Conservation (phyloP, 179 eudicot species). For the Pouteria campechiana region DNA sequence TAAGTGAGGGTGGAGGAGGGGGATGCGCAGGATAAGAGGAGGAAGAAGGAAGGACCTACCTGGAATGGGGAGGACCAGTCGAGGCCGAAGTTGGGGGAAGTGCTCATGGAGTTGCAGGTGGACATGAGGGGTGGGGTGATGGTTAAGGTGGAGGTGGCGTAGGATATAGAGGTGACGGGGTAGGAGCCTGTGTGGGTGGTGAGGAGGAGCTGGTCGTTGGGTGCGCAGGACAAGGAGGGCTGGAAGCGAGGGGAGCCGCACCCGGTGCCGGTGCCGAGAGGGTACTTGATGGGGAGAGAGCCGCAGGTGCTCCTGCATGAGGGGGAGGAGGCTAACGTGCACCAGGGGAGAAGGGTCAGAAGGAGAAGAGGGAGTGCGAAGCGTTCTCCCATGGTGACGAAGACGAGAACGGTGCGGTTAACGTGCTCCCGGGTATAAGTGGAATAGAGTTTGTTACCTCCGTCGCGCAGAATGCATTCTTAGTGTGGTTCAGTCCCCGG, state of each 20-base stretch:
- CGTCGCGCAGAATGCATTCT: no score
- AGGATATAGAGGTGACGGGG: slow-evolving; percentile 42
- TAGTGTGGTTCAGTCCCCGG: no score
- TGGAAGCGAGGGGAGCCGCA: slow-evolving; percentile 19
- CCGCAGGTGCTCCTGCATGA: slow-evolving; percentile 11
- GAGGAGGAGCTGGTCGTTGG: slow-evolving; percentile 24
- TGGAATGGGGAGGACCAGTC: slow-evolving; percentile 15
- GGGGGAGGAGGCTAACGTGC: neutral
- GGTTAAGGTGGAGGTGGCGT: slow-evolving; percentile 63
- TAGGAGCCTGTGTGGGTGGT: slow-evolving; percentile 82
- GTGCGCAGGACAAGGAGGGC: slow-evolving; percentile 8
- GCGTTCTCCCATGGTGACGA: no score
- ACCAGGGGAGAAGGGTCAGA: no score
- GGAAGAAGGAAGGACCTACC: slow-evolving; percentile 11
- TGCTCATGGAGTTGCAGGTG: slow-evolving; percentile 30
- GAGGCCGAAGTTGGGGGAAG: slow-evolving; percentile 8
- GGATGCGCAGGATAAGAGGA: slow-evolving; percentile 8
- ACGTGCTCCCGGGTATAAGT: no score
- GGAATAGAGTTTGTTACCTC: no score
- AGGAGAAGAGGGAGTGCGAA: no score
- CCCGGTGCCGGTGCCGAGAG: slow-evolving; percentile 11
- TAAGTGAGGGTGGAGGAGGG: slow-evolving; percentile 4
- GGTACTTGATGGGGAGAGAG: slow-evolving; percentile 6
- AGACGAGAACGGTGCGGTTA: no score
- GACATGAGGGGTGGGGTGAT: slow-evolving; percentile 75